Evolutionary conservation across 768 basidiomycete genomes (phyloP).

Genomic region (Punctularia strigosozonata): DNA sequence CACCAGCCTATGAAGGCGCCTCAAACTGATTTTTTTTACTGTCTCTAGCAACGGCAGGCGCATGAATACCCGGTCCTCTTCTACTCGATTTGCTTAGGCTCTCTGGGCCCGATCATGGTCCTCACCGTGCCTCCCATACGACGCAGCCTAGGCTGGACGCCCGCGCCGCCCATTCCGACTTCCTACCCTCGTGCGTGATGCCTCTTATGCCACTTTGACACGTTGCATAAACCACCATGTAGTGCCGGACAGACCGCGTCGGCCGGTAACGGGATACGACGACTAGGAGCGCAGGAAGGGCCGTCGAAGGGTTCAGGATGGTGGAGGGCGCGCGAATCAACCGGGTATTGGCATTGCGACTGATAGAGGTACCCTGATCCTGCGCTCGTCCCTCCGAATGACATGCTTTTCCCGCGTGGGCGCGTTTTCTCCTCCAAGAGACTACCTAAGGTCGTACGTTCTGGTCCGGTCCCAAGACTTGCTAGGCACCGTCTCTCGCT

Average conservation of each 20-base stretch:
- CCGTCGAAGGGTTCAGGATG: too few species aligned
- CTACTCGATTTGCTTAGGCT: constrained; percentile 70
- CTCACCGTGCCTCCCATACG: constrained; percentile 72
- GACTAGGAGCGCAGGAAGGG: constrained; percentile 36
- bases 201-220: constrained; percentile 1
- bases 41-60: constrained; percentile 72
- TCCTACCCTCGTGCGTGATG: constrained; percentile 64
- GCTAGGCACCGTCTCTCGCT: too few species aligned
- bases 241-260: constrained; percentile 67
- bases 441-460: too few species aligned
- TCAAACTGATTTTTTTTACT: too few species aligned
- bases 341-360: too few species aligned
- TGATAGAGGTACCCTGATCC: too few species aligned
- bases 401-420: too few species aligned
- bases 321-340: too few species aligned
- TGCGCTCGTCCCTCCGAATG: too few species aligned
- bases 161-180: constrained; percentile 57
- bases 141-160: constrained; percentile 56
- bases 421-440: too few species aligned
- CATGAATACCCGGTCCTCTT: constrained; percentile 89
- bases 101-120: constrained; percentile 65
- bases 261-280: constrained; percentile 64
- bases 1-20: too few species aligned
- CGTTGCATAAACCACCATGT: background rate
- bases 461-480: too few species aligned